Conservation (phyloP, 2,329 filamentous ascomycete species). For the Pezicula radicicola region DNA sequence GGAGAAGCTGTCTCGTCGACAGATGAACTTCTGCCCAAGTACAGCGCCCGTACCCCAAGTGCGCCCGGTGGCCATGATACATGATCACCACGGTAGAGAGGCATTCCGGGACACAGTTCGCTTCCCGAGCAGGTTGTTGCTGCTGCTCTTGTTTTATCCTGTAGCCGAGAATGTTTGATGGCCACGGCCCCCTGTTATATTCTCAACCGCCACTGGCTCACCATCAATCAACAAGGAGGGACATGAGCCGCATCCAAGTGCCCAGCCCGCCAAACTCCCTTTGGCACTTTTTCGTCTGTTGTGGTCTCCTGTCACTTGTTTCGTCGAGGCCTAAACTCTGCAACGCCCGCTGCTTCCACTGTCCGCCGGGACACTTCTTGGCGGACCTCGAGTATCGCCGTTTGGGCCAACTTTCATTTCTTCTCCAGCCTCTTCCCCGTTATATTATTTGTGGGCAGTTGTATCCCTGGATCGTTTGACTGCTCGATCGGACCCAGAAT, state of each 20-base stretch:
- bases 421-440: not conserved
- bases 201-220: slow-evolving; percentile 5
- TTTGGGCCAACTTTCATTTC: not conserved
- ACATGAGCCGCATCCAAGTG: slow-evolving; percentile 10
- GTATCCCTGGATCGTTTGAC: slow-evolving; percentile 6
- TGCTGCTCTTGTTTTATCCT: slow-evolving; percentile 12
- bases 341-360: slow-evolving; percentile 13
- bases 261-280: too few species aligned
- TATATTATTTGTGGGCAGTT: not conserved
- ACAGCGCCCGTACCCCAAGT: too few species aligned
- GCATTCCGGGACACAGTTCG: not conserved
- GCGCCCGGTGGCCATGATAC: too few species aligned
- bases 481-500: slow-evolving; percentile 1
- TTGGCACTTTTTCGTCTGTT: not conserved
- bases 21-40: too few species aligned
- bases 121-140: not conserved
- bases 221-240: not conserved
- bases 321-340: slow-evolving; percentile 11
- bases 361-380: slow-evolving; percentile 4
- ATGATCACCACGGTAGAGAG: too few species aligned
- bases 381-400: not conserved
- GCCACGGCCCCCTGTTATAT: slow-evolving; percentile 5
- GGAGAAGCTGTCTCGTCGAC: too few species aligned
- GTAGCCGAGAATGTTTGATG: slow-evolving; percentile 21
- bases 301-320: slow-evolving; percentile 7